Evolutionary conservation across 2,329 filamentous ascomycete genomes (phyloP).

Genomic region (Pseudogymnoascus sp.): DNA sequence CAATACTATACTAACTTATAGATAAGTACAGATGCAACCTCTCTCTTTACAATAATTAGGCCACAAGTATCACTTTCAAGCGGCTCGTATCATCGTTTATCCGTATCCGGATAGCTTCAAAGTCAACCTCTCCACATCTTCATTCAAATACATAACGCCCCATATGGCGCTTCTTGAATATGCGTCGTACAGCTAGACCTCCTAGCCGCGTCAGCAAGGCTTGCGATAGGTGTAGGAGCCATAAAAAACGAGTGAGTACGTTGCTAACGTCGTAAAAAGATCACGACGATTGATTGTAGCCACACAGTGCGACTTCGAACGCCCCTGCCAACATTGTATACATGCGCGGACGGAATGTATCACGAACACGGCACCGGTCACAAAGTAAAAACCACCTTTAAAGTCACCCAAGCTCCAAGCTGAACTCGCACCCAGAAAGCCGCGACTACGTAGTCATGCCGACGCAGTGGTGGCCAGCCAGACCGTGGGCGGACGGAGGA

Average conservation of each 20-base stretch:
- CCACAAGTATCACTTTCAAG: not conserved
- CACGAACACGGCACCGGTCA: constrained; percentile 9
- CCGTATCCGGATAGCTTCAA: not conserved
- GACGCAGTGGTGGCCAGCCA: not conserved
- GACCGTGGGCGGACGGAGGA: not conserved
- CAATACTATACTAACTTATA: not conserved
- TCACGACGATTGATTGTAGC: constrained; percentile 1
- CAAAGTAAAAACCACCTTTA: constrained; percentile 19
- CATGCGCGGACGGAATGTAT: constrained; percentile 24
- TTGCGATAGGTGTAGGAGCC: constrained; percentile 26
- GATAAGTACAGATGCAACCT: not conserved
- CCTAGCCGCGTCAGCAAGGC: constrained; percentile 27
- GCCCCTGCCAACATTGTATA: constrained; percentile 30
- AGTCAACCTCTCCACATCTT: not conserved
- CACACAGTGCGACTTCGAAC: constrained; percentile 28
- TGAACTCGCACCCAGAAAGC: not conserved
- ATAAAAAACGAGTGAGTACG: constrained; percentile 26
- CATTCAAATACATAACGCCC: not conserved
- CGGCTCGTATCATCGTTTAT: not conserved
- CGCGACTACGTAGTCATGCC: not conserved
- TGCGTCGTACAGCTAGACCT: constrained; percentile 7
- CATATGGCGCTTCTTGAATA: not conserved
- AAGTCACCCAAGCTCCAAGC: constrained; percentile 2
- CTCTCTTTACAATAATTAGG: not conserved
- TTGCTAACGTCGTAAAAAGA: constrained; percentile 2